Evolutionary conservation across 2,329 filamentous ascomycete species (phyloP), one percentile per base, ranked within the genome.

Genomic region (Ceratocystis alfenasii): DNA sequence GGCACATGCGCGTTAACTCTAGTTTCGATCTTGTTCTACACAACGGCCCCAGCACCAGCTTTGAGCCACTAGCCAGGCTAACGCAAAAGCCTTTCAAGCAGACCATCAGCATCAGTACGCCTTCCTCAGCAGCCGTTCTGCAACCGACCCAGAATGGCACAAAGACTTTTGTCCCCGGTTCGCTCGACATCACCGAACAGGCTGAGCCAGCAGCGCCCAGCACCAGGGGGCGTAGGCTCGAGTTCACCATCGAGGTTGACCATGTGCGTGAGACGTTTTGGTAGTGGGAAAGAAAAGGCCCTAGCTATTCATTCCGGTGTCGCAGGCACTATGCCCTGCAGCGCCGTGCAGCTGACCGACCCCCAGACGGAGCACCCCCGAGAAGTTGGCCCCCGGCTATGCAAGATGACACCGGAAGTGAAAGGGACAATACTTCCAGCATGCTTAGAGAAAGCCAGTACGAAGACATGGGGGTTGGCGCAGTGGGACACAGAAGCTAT

Each of bases 261-360:
- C 62, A 55, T 8, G 71, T 59, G 69, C 69, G 65, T 20, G 77
- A 79, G 69, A 61, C 68, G 20, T 79, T 78, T 68, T 74, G 79
- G 71, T 80, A 78, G 78, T 74, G 77, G 2, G 72, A 74, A 67
- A 75, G 74, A 66, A 70, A 70, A 33, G 74, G 75, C 53, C 67
- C 68, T 41, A 70, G 69, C 48, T 68, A 68, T 4, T 70, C 78
- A 2, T 72, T 71, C 25, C 70, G 73, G 5, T 66, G 70, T 12
- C 71, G 68, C 3, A 68, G 70, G 12, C 76, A 78, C 5, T 77
- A 75, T 74, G 78, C 78, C 71, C 73, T 80, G 3, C 72, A 77
- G 41, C 72, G 77, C n/a, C 53, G 75, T 64, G 70, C 71, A 28
- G 70, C 65, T 22, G 68, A 44, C 5, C 44, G 60, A 22, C 65